Evolutionary conservation across 345 rosid species (phyloP).

Genomic region (Abelmoschus esculentus): DNA sequence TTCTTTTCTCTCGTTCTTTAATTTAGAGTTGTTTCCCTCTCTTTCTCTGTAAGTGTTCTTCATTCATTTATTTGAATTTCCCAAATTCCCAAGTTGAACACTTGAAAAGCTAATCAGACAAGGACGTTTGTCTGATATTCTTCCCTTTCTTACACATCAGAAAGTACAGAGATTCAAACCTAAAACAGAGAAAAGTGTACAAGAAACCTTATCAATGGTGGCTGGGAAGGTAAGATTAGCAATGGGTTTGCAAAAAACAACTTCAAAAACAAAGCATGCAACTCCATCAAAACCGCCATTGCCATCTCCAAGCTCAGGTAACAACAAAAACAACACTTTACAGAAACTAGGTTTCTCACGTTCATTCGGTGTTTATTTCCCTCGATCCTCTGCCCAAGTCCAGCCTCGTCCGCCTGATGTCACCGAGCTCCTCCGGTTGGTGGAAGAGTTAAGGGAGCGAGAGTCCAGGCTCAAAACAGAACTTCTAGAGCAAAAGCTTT

Average conservation of each 20-base stretch:
- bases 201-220: constrained; percentile 43
- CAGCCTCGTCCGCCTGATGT: constrained; percentile 85
- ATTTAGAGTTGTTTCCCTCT: too few species aligned
- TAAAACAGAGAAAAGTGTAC: not conserved
- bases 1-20: too few species aligned
- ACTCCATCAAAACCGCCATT: constrained; percentile 33
- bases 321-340: constrained; percentile 20
- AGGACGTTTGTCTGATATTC: constrained; percentile 20
- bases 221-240: constrained; percentile 80
- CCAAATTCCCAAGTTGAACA: too few species aligned
- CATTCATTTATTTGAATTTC: too few species aligned
- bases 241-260: constrained; percentile 81
- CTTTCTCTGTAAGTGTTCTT: too few species aligned
- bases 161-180: not conserved
- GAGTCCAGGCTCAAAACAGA: constrained; percentile 67
- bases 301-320: constrained; percentile 30
- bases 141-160: not conserved
- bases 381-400: constrained; percentile 93
- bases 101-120: constrained; percentile 25
- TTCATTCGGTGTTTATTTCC: constrained; percentile 81
- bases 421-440: constrained; percentile 58
- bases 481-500: constrained; percentile 60
- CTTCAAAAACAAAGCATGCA: constrained; percentile 30
- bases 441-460: constrained; percentile 69
- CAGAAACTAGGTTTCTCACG: constrained; percentile 54